Evolutionary conservation across 208 protist genomes (phyloP), one percentile per base, ranked within the genome.

Genomic region (Trypanosoma melophagium): DNA sequence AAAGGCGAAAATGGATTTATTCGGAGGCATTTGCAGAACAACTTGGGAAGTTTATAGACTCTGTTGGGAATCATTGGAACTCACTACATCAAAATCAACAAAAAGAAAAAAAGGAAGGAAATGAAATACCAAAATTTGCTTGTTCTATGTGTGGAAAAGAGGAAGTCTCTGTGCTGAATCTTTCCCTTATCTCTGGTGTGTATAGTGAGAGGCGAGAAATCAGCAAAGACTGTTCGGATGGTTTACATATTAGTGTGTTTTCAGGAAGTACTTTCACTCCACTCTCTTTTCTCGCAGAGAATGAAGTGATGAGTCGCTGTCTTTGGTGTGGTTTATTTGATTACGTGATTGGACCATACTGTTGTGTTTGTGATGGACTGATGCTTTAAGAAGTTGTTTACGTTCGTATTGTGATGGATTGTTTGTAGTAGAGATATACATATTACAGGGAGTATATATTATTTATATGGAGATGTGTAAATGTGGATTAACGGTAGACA

Each of bases 311-410:
- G 53, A 84, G 81, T 47, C 77, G 77, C 5, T 96, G 90, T 42
- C 41, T 71, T 22, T 40, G 60, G 21, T 96, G 90, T 64, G 77
- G 77, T 12, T 47, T 91, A 53, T 79, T 69, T 56, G 87, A 93
- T 68, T 92, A 81, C 47, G 85, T 76, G 0, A 69, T 69, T 0
- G 81, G 81, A 7, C 73, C 90, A 12, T 61, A 80, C 9, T 96
- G 90, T 78, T 64, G 77, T 38, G 74, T 96, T 22, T 96, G 90
- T 66, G 90, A 82, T 13, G 87, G 85, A 3, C 69, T 92, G 0
- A 74, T 95, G 71, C 71, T 74, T 31, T 62, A 57, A 53, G 7
- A 16, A 24, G 5, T n/a, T n/a, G n/a, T n/a, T n/a, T n/a, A n/a
- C n/a, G n/a, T n/a, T n/a, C n/a, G n/a, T n/a, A n/a, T n/a, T n/a